Evolutionary conservation across 495 filamentous ascomycete genomes (phyloP), one percentile per base, ranked within the genome.

Genomic region (Elasticomyces elasticus): DNA sequence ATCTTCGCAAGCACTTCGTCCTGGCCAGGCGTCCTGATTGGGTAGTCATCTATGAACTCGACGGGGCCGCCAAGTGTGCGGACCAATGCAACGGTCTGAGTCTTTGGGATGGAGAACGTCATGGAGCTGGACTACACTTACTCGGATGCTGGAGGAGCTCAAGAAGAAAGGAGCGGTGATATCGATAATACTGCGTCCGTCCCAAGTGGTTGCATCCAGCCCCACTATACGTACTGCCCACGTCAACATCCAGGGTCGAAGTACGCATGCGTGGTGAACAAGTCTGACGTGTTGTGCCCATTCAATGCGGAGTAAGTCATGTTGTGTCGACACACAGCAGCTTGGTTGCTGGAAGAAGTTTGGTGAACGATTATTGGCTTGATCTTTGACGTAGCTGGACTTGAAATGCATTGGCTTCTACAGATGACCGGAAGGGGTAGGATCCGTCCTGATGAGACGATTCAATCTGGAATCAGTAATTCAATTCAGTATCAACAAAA

Each of bases 1-100:
- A 76, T 67, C 54, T 76, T 71, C 28, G 74, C 74, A 6, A 76
- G 60, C 5, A 76, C 73, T 64, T 77, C 74, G 43, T 76, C 74
- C 11, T 60, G 62, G 1, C 66, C 67, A 0, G 73, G 69, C 0
- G 42, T 61, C 20, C 71, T 68, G 5, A 77, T 72, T n/a, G 74
- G 73, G 42, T 76, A 76, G 41, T 74, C 66, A 22, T 66, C 58
- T 25, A 66, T 64, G 57, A 76, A 76, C 51, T 74, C 67, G 22
- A 76, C 72, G 15, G 59, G 49, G 23, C 72, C 72, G 10, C 72
- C 74, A 5, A 75, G 66, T 19, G 24, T 26, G 10, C 51, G 51
- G 23, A 54, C 51, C 9, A 75, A 64, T 31, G 74, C 72, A 19
- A 74, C 72, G 2, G 70, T 76, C 59, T 76, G 73, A 2, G 66